Evolutionary conservation across 768 basidiomycete species (phyloP).

Genomic region (Amanita rubescens): DNA sequence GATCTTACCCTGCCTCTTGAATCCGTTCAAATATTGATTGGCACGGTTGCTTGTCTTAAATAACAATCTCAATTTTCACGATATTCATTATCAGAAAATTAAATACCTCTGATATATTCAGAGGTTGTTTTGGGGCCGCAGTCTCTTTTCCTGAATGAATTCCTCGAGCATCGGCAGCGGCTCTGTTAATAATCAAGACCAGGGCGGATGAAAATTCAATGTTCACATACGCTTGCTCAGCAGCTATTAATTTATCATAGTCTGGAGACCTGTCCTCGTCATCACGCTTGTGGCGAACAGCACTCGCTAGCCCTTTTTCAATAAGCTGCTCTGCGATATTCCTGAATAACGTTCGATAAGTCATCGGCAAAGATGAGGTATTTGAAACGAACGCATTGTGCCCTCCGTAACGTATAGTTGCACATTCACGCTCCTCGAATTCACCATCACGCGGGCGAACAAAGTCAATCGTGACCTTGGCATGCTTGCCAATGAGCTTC

Average conservation of each 20-base stretch:
- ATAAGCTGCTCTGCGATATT: constrained; percentile 91
- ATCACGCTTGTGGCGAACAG: constrained; percentile 87
- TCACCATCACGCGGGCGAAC: constrained; percentile 88
- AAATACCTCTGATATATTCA: constrained; percentile 86
- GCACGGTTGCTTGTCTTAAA: constrained; percentile 63
- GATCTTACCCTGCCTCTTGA: constrained; percentile 83
- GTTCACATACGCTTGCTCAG: constrained; percentile 75
- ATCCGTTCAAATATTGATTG: constrained; percentile 79
- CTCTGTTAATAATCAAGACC: constrained; percentile 35
- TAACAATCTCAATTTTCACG: constrained; percentile 4
- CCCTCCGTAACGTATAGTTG: constrained; percentile 78
- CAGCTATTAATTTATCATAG: constrained; percentile 92
- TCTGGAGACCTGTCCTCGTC: constrained; percentile 96
- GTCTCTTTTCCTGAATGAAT: constrained; percentile 92
- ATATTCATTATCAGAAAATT: not conserved
- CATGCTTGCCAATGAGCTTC: constrained; percentile 84
- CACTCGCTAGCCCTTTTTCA: constrained; percentile 86
- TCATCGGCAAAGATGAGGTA: not conserved
- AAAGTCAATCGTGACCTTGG: constrained; percentile 83
- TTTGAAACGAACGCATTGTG: constrained; percentile 59
- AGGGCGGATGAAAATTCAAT: not conserved
- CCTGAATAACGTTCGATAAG: constrained; percentile 19
- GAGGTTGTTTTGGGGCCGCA: constrained; percentile 66
- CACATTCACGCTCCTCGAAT: constrained; percentile 89
- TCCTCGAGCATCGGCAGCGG: constrained; percentile 68